Evolutionary conservation across 129 eudicot genomes (phyloP).

Genomic region (Smallanthus sonchifolius): DNA sequence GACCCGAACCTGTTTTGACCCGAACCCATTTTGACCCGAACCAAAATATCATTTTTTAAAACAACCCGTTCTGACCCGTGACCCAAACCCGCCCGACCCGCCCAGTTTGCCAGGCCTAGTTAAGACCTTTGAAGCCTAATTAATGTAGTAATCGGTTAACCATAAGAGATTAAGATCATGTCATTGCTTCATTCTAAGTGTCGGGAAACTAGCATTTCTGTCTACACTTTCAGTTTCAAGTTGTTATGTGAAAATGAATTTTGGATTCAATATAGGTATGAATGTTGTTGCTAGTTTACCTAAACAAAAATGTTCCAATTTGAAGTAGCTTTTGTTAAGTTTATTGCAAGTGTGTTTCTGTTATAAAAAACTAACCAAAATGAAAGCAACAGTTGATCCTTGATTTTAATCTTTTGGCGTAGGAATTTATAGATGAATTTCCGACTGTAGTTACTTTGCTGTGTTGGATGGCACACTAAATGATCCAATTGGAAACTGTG

Average conservation of each 20-base stretch:
- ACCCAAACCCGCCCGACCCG: too few species aligned
- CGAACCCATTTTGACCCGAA: too few species aligned
- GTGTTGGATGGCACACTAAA: constrained; percentile 2
- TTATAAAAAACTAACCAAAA: not conserved
- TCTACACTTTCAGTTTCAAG: not conserved
- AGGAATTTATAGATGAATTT: not conserved
- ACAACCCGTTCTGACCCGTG: too few species aligned
- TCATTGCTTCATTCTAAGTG: not conserved
- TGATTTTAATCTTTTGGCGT: not conserved
- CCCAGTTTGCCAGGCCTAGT: too few species aligned
- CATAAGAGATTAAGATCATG: not conserved
- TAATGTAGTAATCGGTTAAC: not conserved
- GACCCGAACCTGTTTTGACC: too few species aligned
- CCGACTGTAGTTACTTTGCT: not conserved
- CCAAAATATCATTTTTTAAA: too few species aligned
- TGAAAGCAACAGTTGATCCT: constrained; percentile 1
- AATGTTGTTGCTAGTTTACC: not conserved
- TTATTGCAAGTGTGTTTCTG: not conserved
- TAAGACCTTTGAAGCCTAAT: not conserved
- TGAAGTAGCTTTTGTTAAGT: not conserved
- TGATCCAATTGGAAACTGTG: constrained; percentile 11
- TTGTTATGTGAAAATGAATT: not conserved
- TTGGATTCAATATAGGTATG: not conserved
- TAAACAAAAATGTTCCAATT: not conserved
- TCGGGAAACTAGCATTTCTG: not conserved